Percentiles rank a stretch among this genome's conserved stretches.
Conservation (phyloP, 345 rosid genomes). For the Carallia pectinifolia region DNA sequence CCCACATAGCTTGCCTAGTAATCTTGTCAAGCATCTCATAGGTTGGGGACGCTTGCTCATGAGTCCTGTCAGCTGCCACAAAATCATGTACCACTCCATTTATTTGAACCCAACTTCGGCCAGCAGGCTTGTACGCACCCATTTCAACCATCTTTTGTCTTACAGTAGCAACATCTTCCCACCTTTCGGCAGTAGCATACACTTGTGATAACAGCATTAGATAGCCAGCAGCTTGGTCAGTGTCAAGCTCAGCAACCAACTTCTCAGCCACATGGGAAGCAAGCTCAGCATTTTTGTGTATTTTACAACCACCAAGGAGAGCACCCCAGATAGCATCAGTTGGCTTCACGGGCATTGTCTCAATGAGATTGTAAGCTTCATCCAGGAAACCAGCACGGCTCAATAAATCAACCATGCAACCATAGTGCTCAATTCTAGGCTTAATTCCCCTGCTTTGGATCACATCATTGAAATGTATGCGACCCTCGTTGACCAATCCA, state of each 20-base stretch:
- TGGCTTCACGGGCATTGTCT: slow-evolving; percentile 43
- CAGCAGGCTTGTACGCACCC: slow-evolving; percentile 35
- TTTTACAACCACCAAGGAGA: slow-evolving; percentile 46
- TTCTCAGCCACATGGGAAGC: slow-evolving; percentile 41
- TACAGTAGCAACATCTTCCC: slow-evolving; percentile 41
- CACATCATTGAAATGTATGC: slow-evolving; percentile 32
- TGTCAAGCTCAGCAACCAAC: slow-evolving; percentile 29
- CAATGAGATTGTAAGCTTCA: slow-evolving; percentile 39
- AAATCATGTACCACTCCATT: slow-evolving; percentile 34
- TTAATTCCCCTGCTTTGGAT: slow-evolving; percentile 30
- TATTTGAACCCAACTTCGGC: slow-evolving; percentile 38
- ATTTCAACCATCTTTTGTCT: slow-evolving; percentile 33
- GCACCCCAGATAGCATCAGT: slow-evolving; percentile 42
- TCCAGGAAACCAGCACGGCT: slow-evolving; percentile 46
- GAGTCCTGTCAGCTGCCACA: slow-evolving; percentile 14
- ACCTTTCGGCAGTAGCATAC: slow-evolving; percentile 37
- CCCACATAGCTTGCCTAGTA: slow-evolving; percentile 23
- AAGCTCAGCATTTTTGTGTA: slow-evolving; percentile 36
- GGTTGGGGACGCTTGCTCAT: slow-evolving; percentile 24
- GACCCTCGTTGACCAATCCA: slow-evolving; percentile 37
- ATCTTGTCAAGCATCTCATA: slow-evolving; percentile 31
- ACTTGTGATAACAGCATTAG: slow-evolving; percentile 42
- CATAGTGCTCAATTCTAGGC: slow-evolving; percentile 45
- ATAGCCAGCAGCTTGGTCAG: slow-evolving; percentile 35
- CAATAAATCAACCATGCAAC: slow-evolving; percentile 47